These are phyloP conservation scores for Dryas integrifolia DNA, from an alignment of 331 rosid species.

Conservation along the genomic window DNA sequence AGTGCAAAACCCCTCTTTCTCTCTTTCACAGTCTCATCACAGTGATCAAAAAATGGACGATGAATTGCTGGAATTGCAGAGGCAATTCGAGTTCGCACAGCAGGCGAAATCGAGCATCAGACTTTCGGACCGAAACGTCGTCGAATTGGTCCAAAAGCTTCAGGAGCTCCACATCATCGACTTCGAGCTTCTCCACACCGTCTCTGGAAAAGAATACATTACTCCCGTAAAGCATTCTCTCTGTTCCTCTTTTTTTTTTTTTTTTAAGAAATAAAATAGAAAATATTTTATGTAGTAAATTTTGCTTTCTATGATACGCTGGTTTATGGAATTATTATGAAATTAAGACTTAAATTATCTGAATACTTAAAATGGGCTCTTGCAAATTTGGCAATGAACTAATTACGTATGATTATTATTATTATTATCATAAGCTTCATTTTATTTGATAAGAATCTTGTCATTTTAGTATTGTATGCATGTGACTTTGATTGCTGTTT, in stretches of 20 bases:
- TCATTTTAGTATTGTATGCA: not conserved
- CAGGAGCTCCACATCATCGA: constrained; percentile 76
- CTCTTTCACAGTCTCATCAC: not conserved
- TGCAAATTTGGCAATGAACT: not conserved
- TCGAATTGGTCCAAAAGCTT: constrained; percentile 89
- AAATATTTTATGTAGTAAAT: not conserved
- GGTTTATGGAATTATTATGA: not conserved
- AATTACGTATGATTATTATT: not conserved
- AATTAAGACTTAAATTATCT: no score
- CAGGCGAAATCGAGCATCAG: constrained; percentile 86
- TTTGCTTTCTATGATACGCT: not conserved
- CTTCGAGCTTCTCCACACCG: constrained; percentile 63
- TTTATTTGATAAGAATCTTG: not conserved
- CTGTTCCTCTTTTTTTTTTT: not conserved
- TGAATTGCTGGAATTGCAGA: constrained; percentile 87
- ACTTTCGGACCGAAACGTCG: constrained; percentile 93
- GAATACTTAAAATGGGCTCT: no score
- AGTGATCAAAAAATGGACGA: constrained; percentile 63
- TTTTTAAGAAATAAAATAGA: not conserved
- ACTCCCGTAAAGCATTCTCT: constrained; percentile 59
- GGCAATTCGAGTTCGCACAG: constrained; percentile 94
- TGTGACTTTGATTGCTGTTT: constrained; percentile 6
- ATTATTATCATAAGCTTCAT: no score
- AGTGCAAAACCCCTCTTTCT: no score
- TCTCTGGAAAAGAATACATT: constrained; percentile 73